Evolutionary conservation across 208 protist species (phyloP).

Genomic region (Crithidia expoeki): DNA sequence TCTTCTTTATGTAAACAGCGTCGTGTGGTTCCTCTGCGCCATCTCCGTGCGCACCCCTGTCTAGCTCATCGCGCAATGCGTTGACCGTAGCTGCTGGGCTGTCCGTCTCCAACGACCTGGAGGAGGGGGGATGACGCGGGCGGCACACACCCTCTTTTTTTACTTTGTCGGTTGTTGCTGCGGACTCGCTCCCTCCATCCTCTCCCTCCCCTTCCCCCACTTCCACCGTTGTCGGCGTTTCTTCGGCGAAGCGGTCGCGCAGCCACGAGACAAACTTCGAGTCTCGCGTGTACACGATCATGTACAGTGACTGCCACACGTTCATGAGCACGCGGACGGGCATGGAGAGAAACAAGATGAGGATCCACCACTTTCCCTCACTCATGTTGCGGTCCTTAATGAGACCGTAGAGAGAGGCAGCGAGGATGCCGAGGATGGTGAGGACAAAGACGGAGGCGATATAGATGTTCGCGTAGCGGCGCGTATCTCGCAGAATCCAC

Average conservation of each 20-base stretch:
- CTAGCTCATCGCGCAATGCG: neutral
- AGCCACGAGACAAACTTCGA: conserved; percentile 56
- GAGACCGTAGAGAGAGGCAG: conserved; percentile 61
- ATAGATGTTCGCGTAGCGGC: conserved; percentile 65
- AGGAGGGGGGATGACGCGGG: too few species aligned
- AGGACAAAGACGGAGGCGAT: conserved; percentile 63
- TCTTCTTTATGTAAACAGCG: too few species aligned
- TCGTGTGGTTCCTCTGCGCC: neutral
- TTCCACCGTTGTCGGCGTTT: neutral
- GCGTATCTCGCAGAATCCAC: conserved; percentile 73
- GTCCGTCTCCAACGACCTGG: too few species aligned
- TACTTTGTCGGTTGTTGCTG: too few species aligned
- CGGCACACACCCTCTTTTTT: neutral
- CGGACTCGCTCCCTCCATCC: neutral
- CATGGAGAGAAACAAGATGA: conserved; percentile 84
- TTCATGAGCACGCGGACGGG: conserved; percentile 79
- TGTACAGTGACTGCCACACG: conserved; percentile 82
- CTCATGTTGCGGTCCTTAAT: conserved; percentile 37
- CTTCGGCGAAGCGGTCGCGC: conserved; percentile 17
- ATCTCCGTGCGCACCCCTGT: neutral
- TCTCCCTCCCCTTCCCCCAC: neutral
- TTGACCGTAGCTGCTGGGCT: too few species aligned
- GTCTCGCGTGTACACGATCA: conserved; percentile 83
- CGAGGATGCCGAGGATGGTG: conserved; percentile 66
- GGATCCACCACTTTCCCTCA: conserved; percentile 70